Evolutionary conservation across 2,329 filamentous ascomycete genomes (phyloP), one percentile per base, ranked within the genome.

Genomic region (Aspergillus tanneri): DNA sequence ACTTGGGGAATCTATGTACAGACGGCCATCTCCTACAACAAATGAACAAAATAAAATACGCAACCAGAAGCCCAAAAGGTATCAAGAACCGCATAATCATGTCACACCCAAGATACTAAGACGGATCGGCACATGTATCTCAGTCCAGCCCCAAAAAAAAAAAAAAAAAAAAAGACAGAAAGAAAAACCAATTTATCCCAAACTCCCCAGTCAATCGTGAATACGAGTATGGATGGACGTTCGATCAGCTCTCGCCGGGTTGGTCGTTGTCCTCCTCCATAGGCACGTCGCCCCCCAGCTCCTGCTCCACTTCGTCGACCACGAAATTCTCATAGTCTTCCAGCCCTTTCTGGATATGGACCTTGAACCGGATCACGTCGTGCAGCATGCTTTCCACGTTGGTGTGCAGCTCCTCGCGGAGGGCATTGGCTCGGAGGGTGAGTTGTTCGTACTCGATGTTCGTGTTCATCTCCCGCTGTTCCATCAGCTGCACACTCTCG

Each of bases 291-390:
- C 78, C 82, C n/a, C 84, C 83, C 18, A 90, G 74, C 71, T 91
- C 87, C 65, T 85, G 83, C 73, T 95, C 89, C n/a, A 96, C 84
- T 73, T 97, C 92, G 57, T 95, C 88, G 2, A 88, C 86, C 5
- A 96, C 90, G 65, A 96, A 96, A 47, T 85, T 84, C 72, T 99
- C 93, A 68, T 96, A 97, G 63, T 93, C 89, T 66, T 96, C 92
- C 45, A 99, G 76, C 50, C 84, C 86, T 73, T 90, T 91, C 70
- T 99, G 93, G 43, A 99, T 79, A 64, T 97, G 91, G 56, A 99
- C 88, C 75, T 99, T 99, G 82, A 99, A 97, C 64, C 95, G 91
- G 75, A 97, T 95, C 53, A 96, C 87, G 66, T 97, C 91, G 72
- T 96, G 95, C 51, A 99, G 76, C 82, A 97, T 95, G 61, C 85